Base-by-base conservation (phyloP, 805 yeast species). In the Saccharomycopsis capsularis region DNA sequence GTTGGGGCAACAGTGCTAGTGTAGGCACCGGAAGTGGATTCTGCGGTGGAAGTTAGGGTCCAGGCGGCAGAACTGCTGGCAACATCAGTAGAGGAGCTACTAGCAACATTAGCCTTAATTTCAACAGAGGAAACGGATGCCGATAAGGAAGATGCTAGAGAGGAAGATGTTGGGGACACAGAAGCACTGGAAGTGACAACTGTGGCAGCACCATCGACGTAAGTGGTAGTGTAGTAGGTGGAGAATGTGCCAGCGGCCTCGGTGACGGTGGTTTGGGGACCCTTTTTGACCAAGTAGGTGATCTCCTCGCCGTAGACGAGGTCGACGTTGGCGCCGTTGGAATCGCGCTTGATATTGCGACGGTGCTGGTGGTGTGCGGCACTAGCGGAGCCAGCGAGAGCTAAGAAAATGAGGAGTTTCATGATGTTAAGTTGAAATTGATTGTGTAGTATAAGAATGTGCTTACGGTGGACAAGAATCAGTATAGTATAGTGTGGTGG, bases 281-380 rank as follows among this genome's bases (percentile, higher is more conserved):
- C 48, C 21, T 46, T 46, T 24, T 46, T 46, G 30, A 46, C 39
- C 16, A 27, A 11, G 23, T 46, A 46, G 16, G 48, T 46, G 21
- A 46, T 44, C 13, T n/a, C 48, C 30, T 46, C 38, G 13, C 39
- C 48, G 18, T 46, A 37, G 38, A 46, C 38, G 23, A 27, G 30
- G 9, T 7, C 44, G 38, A 46, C 48, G n/a, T 21, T n/a, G n/a
- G 36, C 38, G 15, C 13, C 9, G 9, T 42, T 29, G 36, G 16
- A 19, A 9, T 46, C 23, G 23, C 48, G 48, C 39, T 46, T 46
- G 32, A 46, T 18, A n/a, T n/a, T n/a, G n/a, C n/a, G n/a, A n/a
- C n/a, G n/a, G 18, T 46, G 48, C 7, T 39, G 37, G 29, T 46
- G 48, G 19, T 30, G 27, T 3, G 27, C 19, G 19, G 22, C 44